Evolutionary conservation across 1,139 yeast species (phyloP), one percentile per base, ranked within the genome.

Genomic region (Hemisphaericaspora lyxosophila): DNA sequence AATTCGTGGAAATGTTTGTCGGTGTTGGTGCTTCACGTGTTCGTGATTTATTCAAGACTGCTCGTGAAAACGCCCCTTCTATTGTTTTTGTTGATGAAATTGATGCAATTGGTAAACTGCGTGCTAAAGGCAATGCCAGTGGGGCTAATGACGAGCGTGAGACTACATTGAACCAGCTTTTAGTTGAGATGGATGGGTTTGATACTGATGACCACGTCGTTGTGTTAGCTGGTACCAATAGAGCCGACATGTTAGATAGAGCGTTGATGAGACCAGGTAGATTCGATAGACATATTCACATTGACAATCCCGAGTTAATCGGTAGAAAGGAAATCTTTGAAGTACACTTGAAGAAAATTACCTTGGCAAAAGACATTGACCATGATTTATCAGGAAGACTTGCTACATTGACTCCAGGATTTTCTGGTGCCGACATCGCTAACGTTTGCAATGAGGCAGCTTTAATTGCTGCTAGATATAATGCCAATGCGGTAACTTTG

Each of bases 1-100:
- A 92, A 59, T 92, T 92, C 50, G 96, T 92, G 13, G 98, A 92
- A 64, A 90, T 92, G 97, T 92, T 89, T 68, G 97, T 89, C 26
- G 98, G 98, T 70, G 97, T 92, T 12, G 98, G 98, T 67, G 97
- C 98, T 2, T 85, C 95, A 16, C 79, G 98, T 59, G 98, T 92
- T 26, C 87, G 98, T 59, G 97, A 92, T 59, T 70, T 92, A 55
- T 92, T 92, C 62, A 80, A 85, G 53, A 87, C 88, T 33, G 98
- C 98, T 4, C 80, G 97, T 59, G 87, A 85, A 55, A 82, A 84
- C 60, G 95, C 97, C 0, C 98, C 98, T 2, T 76, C 95, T 20
- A 92, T 92, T 55, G 84, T 92, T 32, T 92, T 92, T 56, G 89
- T 92, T 41, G 98, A 92, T 69, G 98, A 92, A 69, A 92, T 92